Base-by-base conservation (phyloP, 129 eudicot species). In the Tagetes erecta region DNA sequence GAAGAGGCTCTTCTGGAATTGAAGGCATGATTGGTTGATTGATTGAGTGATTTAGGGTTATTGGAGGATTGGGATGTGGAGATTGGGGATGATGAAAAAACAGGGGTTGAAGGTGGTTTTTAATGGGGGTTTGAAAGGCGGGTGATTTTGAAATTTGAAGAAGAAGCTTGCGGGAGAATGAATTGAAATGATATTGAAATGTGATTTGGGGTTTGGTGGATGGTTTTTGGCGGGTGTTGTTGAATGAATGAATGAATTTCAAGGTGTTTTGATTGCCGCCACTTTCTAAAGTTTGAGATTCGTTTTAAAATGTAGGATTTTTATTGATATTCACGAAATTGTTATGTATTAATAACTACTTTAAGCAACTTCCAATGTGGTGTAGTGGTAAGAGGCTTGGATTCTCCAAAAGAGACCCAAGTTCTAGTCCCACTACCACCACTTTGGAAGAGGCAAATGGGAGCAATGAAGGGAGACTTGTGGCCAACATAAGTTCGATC, bases 1-100 rank as follows among this genome's bases (percentile, higher is more conserved):
- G 82, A 0, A 89, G 81, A 0, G 96, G 96, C 67, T 89, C 96
- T 72, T 84, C 85, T 0, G 87, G 87, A 5, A 84, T 64, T 1
- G 89, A 71, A 35, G 72, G 72, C 72, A 67, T 67, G 38, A 40
- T 12, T n/a, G 7, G n/a, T 27, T 1, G 3, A 5, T 12, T n/a
- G 7, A 41, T 27, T 1, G 3, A 5, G 40, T 12, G 30, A 46
- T 2, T 20, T 42, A 0, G 6, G 40, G 5, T 45, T 3, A 31
- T 62, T 62, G 67, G 27, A 20, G 27, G 27, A 20, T 20, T 20
- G 27, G 27, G 4, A 1, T 6, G 8, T 12, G 3, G 14, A 11
- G 13, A 41, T 14, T 44, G 50, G 27, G 5, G 45, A 39, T 65
- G 70, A 40, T 39, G 51, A n/a, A 9, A 8, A 7, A 7, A 9